Evolutionary conservation across 2,329 filamentous ascomycete species (phyloP).

Genomic region (Monilinia fructigena): DNA sequence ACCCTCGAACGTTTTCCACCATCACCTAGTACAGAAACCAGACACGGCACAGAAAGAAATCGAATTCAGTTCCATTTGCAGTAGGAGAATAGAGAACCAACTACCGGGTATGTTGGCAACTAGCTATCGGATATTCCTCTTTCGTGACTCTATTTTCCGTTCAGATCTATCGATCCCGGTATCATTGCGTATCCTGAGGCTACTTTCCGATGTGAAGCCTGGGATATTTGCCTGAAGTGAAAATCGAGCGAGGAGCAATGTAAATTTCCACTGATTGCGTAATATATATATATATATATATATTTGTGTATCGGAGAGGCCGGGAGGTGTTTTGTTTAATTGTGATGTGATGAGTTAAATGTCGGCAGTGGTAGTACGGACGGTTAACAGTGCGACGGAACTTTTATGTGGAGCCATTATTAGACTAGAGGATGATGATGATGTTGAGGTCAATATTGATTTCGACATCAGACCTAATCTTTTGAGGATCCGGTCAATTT

Average conservation of each 20-base stretch:
- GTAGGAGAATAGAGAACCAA: not conserved
- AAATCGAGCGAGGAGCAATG: not conserved
- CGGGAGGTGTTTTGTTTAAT: not conserved
- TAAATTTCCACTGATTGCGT: constrained; percentile 3
- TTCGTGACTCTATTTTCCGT: not conserved
- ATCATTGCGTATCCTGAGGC: too few relatives aligned
- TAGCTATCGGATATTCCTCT: not conserved
- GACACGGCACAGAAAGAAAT: not conserved
- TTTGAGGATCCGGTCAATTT: constrained; percentile 8
- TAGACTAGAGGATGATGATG: constrained; percentile 4
- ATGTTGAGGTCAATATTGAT: not conserved
- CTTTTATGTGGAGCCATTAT: not conserved
- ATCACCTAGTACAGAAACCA: not conserved
- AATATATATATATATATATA: not conserved
- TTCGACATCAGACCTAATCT: constrained; percentile 4
- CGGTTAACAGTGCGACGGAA: not conserved
- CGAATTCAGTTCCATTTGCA: not conserved
- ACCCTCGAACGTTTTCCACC: not conserved
- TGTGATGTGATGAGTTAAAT: constrained; percentile 3
- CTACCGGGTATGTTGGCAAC: not conserved
- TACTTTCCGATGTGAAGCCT: constrained; percentile 3
- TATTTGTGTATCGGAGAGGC: not conserved
- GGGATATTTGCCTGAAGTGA: constrained; percentile 19
- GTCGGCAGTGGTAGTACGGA: constrained; percentile 7
- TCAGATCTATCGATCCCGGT: constrained; percentile 4